Base-by-base conservation (phyloP, 345 rosid genomes). In the Ceriops zippeliana region DNA sequence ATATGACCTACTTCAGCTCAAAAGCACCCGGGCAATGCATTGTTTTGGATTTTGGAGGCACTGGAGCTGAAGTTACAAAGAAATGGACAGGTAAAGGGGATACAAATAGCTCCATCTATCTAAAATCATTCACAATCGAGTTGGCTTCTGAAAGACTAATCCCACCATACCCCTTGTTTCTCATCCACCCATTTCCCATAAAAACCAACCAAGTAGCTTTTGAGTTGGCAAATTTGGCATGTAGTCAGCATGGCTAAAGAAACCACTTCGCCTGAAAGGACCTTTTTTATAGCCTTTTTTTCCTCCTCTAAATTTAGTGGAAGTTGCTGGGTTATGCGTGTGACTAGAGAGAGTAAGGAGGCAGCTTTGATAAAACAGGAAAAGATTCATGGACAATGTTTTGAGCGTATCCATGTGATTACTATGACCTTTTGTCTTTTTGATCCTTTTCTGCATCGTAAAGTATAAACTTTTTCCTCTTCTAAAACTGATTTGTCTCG, bases 401-500 rank as follows among this genome's bases (percentile, higher is more conserved):
- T 49, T 73, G 47, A 74, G 68, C 38, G 66, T 35, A 37, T 58
- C 57, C 28, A 59, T 56, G 17, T 62, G 68, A 53, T 52, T 64
- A 60, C 51, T n/a, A 38, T 11, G 22, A 22, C 31, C 31, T 22
- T 52, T n/a, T 26, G 54, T n/a, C 7, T 54, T 71, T 73, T 51
- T 31, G 17, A 57, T 38, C 10, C 52, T 63, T 76, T 76, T 78
- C 47, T 58, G 61, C 80, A 70, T 67, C 72, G 69, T 46, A 78
- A 84, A 74, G 71, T 66, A 75, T 61, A 58, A 17, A 21, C n/a
- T 52, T 58, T 62, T 73, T 52, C 22, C 66, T 49, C 49, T 78
- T 79, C 76, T 79, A 78, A 79, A 81, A 79, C 82, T 35, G 75
- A 77, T 78, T 79, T 81, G 85, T 70, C 82, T 66, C 51, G 20